Evolutionary conservation across 1,284 basidiomycete genomes (phyloP).

Genomic region (Ganoderma lingzhi): DNA sequence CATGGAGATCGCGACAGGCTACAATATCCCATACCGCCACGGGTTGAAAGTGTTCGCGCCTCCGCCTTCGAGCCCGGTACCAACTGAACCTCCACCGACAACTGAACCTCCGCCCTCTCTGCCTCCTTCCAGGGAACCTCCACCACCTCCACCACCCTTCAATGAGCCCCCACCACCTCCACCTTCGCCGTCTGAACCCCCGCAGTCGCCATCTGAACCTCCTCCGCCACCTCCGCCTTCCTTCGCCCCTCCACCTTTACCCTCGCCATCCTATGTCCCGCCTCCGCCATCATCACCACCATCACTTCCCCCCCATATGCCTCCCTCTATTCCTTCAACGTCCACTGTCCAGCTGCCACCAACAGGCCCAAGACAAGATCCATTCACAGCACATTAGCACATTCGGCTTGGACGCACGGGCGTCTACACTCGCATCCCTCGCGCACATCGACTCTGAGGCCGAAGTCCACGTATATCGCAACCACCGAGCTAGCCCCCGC

Average conservation of each 20-base stretch:
- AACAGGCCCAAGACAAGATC: slow-evolving; percentile 33
- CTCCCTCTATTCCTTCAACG: slow-evolving; percentile 29
- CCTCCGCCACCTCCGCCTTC: slow-evolving; percentile 34
- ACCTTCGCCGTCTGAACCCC: slow-evolving; percentile 29
- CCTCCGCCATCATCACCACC: slow-evolving; percentile 30
- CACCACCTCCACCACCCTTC: slow-evolving; percentile 35
- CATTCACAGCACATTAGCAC: slow-evolving; percentile 21
- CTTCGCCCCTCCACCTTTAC: too few relatives aligned
- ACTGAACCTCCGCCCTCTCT: slow-evolving; percentile 40
- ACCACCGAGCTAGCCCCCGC: slow-evolving; percentile 35
- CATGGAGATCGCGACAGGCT: too few relatives aligned
- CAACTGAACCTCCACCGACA: slow-evolving; percentile 32
- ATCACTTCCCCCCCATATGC: slow-evolving; percentile 30
- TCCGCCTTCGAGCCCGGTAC: slow-evolving; percentile 31
- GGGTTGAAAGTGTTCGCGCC: slow-evolving; percentile 32
- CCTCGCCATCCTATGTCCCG: slow-evolving; percentile 32
- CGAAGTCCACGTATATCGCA: slow-evolving; percentile 30
- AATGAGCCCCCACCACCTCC: slow-evolving; percentile 37
- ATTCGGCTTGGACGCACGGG: slow-evolving; percentile 15
- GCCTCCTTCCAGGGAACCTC: slow-evolving; percentile 40
- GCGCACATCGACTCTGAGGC: slow-evolving; percentile 21
- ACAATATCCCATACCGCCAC: slow-evolving; percentile 34
- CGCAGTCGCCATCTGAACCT: slow-evolving; percentile 28
- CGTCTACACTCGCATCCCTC: slow-evolving; percentile 19
- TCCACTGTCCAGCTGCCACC: slow-evolving; percentile 30